These are phyloP conservation scores for Asparagopsis taxiformis DNA, from an alignment of 31 red algal genomes.

Conservation along the genomic window DNA sequence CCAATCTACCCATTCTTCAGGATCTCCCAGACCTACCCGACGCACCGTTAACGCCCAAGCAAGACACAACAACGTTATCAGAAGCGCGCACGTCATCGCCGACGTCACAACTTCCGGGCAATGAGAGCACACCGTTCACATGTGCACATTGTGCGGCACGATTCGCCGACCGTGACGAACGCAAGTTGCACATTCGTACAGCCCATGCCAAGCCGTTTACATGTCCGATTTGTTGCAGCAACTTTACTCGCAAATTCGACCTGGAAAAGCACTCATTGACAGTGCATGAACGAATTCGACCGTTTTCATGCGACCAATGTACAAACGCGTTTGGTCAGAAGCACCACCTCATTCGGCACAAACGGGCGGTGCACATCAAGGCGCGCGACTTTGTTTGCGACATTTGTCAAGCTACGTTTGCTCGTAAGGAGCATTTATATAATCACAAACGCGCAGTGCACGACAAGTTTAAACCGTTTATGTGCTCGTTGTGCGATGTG, in stretches of 20 bases:
- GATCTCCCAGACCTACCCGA: no score
- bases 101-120: no score
- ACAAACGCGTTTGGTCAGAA: constrained; percentile 50
- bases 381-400: constrained; percentile 9
- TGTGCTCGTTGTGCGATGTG: constrained; percentile 25
- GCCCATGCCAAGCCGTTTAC: constrained; percentile 11
- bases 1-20: no score
- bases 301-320: constrained; percentile 57
- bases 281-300: constrained; percentile 62
- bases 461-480: constrained; percentile 6
- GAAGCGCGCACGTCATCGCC: no score
- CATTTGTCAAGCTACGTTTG: constrained; percentile 13
- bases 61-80: no score
- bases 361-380: constrained; percentile 49
- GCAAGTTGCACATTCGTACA: background rate
- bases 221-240: constrained; percentile 15
- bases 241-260: constrained; percentile 52
- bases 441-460: constrained; percentile 39
- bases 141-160: background rate
- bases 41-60: no score
- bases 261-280: constrained; percentile 62
- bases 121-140: no score
- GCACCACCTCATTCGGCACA: constrained; percentile 61
- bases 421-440: constrained; percentile 31
- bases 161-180: background rate